These are phyloP conservation scores for Neurospora sp. DNA, from an alignment of 495 filamentous ascomycete genomes.

Conservation along the genomic window DNA sequence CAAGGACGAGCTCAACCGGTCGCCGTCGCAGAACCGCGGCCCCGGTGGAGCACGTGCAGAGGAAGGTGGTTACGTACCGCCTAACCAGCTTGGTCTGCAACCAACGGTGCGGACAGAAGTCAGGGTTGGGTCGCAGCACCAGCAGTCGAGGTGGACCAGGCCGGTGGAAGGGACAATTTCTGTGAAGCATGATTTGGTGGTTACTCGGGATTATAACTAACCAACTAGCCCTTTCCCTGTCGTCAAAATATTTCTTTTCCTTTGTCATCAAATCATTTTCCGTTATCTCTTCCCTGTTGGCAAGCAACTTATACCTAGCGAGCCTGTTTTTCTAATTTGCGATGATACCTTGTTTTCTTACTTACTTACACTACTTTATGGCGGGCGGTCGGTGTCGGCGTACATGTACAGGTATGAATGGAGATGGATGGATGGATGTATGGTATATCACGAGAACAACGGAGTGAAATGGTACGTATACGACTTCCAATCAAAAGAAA, in stretches of 20 bases:
- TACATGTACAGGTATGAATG: background rate
- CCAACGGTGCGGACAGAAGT: conserved; percentile 17
- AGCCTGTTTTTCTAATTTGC: background rate
- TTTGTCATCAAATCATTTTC: background rate
- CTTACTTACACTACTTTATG: background rate
- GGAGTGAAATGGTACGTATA: background rate
- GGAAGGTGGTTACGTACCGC: background rate
- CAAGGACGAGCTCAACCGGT: background rate
- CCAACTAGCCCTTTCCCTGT: background rate
- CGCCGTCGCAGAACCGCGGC: background rate
- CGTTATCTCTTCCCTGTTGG: background rate
- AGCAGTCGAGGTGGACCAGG: background rate
- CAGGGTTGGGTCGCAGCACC: conserved; percentile 2
- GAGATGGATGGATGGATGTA: background rate
- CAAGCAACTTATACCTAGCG: background rate
- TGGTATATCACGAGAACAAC: background rate
- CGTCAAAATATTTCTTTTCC: background rate
- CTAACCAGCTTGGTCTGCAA: conserved; percentile 7
- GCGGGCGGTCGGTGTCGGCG: background rate
- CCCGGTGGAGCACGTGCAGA: background rate
- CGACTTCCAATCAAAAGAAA: background rate
- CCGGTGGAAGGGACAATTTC: background rate
- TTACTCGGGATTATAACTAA: background rate
- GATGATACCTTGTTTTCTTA: background rate
- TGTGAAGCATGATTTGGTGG: background rate